A percentile compares a stretch with the other conserved stretches of the same genome.
Evolutionary conservation across 2,329 filamentous ascomycete genomes (phyloP).

Genomic region (Tolypocladium cylindrosporum): DNA sequence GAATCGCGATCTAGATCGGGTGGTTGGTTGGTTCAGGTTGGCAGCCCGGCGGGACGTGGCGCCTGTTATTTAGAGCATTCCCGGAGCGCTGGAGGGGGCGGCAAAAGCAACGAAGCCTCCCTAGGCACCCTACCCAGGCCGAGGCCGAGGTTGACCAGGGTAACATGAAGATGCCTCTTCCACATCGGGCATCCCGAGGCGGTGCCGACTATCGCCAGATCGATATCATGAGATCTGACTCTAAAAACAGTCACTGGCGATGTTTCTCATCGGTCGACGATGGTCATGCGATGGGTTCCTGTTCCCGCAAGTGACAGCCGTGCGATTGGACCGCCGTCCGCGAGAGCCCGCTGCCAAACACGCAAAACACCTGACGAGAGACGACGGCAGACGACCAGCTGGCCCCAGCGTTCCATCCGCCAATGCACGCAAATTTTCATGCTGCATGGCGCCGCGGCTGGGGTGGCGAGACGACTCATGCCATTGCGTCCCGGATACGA

Average conservation of each 20-base stretch:
- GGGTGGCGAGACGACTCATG: neutral
- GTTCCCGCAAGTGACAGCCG: neutral
- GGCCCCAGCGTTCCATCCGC: neutral
- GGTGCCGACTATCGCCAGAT: neutral
- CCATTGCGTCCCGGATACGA: too few relatives aligned
- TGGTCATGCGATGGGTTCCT: neutral
- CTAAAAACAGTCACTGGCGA: neutral
- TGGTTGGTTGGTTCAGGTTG: neutral
- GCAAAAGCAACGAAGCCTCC: neutral
- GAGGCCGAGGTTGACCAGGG: neutral
- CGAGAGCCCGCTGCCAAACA: neutral
- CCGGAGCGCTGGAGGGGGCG: neutral
- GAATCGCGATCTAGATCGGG: neutral
- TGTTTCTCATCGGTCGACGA: neutral
- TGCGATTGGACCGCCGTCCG: neutral
- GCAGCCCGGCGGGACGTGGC: neutral
- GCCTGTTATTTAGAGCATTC: neutral
- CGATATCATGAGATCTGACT: neutral
- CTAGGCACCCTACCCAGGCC: neutral
- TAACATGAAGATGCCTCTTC: neutral
- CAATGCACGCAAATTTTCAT: neutral
- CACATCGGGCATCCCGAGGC: neutral
- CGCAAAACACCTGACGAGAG: neutral
- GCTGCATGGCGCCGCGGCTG: neutral
- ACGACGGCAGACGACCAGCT: neutral